Percentiles rank a stretch among this genome's conserved stretches.
phyloP scores from a whole-genome alignment of 441 rosid genomes.

The Gossypium davidsonii region DNA sequence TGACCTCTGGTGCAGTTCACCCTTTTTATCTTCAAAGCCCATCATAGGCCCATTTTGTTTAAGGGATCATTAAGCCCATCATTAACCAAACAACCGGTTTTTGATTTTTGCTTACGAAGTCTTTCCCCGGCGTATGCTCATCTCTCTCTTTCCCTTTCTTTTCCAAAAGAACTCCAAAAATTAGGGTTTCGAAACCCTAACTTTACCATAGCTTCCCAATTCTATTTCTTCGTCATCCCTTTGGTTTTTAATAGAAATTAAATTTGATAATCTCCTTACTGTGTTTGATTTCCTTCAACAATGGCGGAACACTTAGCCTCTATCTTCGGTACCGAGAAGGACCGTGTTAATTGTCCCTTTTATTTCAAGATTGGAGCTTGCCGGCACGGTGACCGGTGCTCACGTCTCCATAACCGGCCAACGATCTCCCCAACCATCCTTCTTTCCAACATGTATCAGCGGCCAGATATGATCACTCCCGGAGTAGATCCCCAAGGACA shows the following conservation, averaged over 20 bases:
- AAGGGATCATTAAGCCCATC: no score
- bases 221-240: not conserved
- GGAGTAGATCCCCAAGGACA: conserved; percentile 41
- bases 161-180: not conserved
- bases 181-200: conserved; percentile 8
- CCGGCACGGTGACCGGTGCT: conserved; percentile 45
- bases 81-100: no score
- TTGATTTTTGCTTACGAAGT: no score
- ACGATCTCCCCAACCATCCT: conserved; percentile 42
- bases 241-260: not conserved
- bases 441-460: conserved; percentile 45
- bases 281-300: not conserved
- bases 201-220: not conserved
- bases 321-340: conserved; percentile 45
- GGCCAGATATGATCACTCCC: conserved; percentile 44
- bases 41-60: no score
- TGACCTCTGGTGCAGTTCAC: no score
- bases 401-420: conserved; percentile 44
- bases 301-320: conserved; percentile 48
- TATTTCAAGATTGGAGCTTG: conserved; percentile 48
- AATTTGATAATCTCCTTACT: not conserved
- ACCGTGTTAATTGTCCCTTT: conserved; percentile 46
- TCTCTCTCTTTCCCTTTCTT: not conserved
- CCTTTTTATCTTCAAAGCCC: no score
- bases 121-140: no score